These are phyloP conservation scores for Lactifluus volemus DNA, from an alignment of 768 basidiomycete species.

Conservation along the genomic window DNA sequence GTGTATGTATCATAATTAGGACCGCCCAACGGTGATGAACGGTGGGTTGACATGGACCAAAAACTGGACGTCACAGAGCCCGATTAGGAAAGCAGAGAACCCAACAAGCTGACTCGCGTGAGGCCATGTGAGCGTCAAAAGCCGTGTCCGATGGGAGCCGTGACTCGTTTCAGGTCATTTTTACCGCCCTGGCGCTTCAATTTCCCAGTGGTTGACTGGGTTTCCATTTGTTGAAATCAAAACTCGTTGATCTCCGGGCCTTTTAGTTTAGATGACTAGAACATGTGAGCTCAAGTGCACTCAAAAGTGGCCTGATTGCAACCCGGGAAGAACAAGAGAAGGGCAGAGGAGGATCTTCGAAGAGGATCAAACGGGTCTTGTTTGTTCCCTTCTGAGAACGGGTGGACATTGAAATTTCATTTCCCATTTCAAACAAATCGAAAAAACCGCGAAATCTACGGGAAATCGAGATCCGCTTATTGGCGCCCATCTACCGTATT, in stretches of 20 bases:
- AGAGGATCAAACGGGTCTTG: neutral
- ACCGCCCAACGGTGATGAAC: neutral
- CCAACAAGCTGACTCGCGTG: slow-evolving; percentile 1
- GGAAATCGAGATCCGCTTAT: slow-evolving; percentile 14
- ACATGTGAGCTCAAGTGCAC: neutral
- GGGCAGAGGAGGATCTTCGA: neutral
- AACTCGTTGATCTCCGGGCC: neutral
- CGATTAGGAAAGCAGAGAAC: neutral
- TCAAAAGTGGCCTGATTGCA: slow-evolving; percentile 1
- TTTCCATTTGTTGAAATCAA: neutral
- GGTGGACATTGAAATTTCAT: neutral
- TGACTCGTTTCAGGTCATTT: slow-evolving; percentile 6
- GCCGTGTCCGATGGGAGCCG: neutral
- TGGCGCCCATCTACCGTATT: slow-evolving; percentile 8
- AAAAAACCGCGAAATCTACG: slow-evolving; percentile 9
- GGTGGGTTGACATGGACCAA: neutral
- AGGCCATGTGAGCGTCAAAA: neutral
- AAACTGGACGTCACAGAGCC: neutral
- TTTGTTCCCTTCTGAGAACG: slow-evolving; percentile 10
- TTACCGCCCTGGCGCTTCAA: neutral
- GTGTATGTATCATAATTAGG: neutral
- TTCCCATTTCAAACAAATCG: neutral
- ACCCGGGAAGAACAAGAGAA: neutral
- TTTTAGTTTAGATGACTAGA: neutral
- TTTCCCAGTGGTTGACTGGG: too few relatives aligned